Base-by-base conservation (phyloP, 2,329 filamentous ascomycete species). In the Claviceps lovelessii region DNA sequence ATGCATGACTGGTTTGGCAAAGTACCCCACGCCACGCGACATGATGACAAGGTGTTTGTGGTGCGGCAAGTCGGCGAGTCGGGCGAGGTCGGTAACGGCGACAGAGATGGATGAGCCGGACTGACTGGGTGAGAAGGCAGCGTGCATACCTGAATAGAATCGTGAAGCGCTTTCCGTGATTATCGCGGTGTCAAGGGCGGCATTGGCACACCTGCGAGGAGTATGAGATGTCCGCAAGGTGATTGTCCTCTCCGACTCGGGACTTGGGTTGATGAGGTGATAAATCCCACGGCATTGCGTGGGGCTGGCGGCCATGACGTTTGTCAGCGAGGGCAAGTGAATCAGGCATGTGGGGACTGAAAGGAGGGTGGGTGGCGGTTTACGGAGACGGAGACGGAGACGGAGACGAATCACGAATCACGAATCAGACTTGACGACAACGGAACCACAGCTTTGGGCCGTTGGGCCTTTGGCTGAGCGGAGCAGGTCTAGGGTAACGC, bases 321-420 rank as follows among this genome's bases (percentile, higher is more conserved):
- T 57, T 55, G 55, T 57, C 55, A 57, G 55, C 51, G 17, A 41
- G 15, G 35, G 23, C 17, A 13, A 39, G 51, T 48, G 51, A 39
- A 31, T 48, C 19, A 53, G 33, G 15, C 41, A 29, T 28, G 11
- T 15, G 10, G 5, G 15, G 23, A 23, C 23, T 23, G 23, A 23
- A 23, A 23, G 23, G 37, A 9, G 15, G 11, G 28, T 15, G 10
- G 8, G 13, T 33, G 23, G 28, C 48, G 48, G 10, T 7, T 7
- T 5, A 13, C n/a, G 11, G 17, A 28, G 19, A 5, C 31, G 23
- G 23, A 23, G 23, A 13, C n/a, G 11, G 17, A 28, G 19, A 5
- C 31, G 23, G 23, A 23, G 23, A 23, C 23, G 23, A 23, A 23
- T 23, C 23, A 23, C 23, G 23, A 23, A 23, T 23, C 23, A 23